Base-by-base conservation (phyloP, 2,329 filamentous ascomycete genomes). In the Penicillium sp. region DNA sequence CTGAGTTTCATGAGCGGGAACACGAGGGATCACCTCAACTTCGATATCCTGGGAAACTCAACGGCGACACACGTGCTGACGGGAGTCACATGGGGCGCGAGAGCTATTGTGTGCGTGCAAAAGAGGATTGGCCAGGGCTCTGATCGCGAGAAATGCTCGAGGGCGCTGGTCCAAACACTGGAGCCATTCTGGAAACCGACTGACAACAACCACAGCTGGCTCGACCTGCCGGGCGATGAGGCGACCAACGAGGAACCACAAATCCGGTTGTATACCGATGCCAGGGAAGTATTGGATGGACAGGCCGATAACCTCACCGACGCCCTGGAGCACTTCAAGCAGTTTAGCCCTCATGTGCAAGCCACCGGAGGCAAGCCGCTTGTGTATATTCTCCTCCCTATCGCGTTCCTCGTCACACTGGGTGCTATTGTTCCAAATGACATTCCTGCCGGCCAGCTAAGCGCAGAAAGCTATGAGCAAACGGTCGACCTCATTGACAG, bases 41-140 rank as follows among this genome's bases (percentile, higher is more conserved):
- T 56, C 4, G 38, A 46, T 5, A 35, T 31, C 1, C 23, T 61
- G 11, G 13, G 9, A 11, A 35, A 19, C 6, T 26, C 23, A 5
- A 26, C 26, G 8, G 58, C 52, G 21, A 61, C 58, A 15, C 58
- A 61, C 38, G 58, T 61, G 7, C 26, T 61, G 19, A 61, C 53
- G 7, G 58, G 58, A n/a, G 52, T 61, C 8, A 51, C 35, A 6
- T 61, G 48, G 46, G 58, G 58, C 8, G 50, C 46, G 3, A 38
- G 53, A 17, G 48, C 53, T 2, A 26, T 61, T 8, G 46, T 52
- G 5, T 56, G 52, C 0, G 19, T 30, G n/a, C 31, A 48, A 15
- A 55, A 21, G 50, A 44, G 51, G 19, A 11, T 53, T 1, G 11
- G 21, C 8, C 3, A 8, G 15, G 29, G 41, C 31, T 44, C 17